Conservation (phyloP, 768 basidiomycete genomes). For the Leccinum fibrillosum region DNA sequence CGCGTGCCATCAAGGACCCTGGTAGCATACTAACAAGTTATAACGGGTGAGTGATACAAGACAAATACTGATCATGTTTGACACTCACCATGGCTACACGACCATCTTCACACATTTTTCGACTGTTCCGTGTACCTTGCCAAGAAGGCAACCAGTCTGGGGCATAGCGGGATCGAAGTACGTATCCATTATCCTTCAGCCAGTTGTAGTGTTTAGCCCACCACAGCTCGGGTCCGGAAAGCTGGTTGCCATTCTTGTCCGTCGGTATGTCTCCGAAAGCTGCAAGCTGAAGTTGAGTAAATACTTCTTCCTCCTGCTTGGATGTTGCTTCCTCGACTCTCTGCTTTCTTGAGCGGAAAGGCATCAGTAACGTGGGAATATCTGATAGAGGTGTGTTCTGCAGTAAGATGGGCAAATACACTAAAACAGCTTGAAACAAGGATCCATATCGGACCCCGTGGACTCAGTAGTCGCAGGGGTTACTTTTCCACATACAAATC, state of each 20-base stretch:
- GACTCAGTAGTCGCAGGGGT: not conserved
- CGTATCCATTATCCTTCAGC: slow-evolving; percentile 14
- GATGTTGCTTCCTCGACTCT: not conserved
- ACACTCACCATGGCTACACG: no score
- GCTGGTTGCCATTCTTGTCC: not conserved
- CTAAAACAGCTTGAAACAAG: not conserved
- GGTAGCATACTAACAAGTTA: not conserved
- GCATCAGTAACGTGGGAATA: no score
- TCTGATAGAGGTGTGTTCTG: no score
- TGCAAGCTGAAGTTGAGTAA: not conserved
- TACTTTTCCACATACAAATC: no score
- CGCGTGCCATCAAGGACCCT: slow-evolving; percentile 30
- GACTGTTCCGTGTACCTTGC: no score
- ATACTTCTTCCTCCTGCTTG: not conserved
- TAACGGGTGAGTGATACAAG: no score
- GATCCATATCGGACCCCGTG: slow-evolving; percentile 4
- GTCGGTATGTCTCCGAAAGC: not conserved
- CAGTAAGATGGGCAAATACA: not conserved
- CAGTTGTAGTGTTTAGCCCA: slow-evolving; percentile 12
- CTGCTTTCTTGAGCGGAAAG: not conserved
- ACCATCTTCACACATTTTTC: no score
- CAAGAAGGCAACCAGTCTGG: no score
- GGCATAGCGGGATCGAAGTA: slow-evolving; percentile 1
- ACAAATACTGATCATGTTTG: no score
- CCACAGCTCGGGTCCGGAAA: slow-evolving; percentile 10